phyloP scores from a whole-genome alignment of 2,329 filamentous ascomycete genomes.

The Aspergillus quadricinctus region DNA sequence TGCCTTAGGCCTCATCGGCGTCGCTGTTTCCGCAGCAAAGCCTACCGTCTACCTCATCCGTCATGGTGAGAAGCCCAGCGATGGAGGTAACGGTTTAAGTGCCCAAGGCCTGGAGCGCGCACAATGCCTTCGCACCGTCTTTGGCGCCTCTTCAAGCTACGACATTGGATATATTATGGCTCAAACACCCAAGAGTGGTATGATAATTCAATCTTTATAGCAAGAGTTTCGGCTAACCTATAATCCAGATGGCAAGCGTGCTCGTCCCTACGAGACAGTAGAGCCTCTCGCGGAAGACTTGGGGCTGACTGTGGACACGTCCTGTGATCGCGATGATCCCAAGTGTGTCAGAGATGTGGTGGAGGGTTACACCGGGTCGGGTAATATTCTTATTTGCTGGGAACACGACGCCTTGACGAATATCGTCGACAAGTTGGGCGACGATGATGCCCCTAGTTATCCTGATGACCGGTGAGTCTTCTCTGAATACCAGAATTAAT shows the following conservation, averaged over 20 bases:
- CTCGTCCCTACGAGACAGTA: constrained; percentile 56
- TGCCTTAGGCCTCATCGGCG: constrained; percentile 9
- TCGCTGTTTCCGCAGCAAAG: constrained; percentile 15
- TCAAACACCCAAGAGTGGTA: constrained; percentile 46
- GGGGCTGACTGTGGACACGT: constrained; percentile 51
- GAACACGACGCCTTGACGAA: constrained; percentile 52
- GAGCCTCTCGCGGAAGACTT: constrained; percentile 53
- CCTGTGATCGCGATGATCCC: constrained; percentile 53
- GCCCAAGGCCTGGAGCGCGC: constrained; percentile 52
- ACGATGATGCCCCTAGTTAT: constrained; percentile 47
- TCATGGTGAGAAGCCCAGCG: constrained; percentile 58
- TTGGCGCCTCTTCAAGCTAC: constrained; percentile 50
- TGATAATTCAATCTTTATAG: neutral
- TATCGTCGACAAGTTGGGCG: constrained; percentile 52
- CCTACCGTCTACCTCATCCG: constrained; percentile 60
- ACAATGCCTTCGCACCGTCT: constrained; percentile 56
- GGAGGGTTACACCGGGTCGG: constrained; percentile 43
- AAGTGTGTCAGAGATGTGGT: constrained; percentile 52
- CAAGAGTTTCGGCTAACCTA: constrained; percentile 10
- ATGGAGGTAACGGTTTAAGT: constrained; percentile 48
- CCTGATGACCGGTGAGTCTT: constrained; percentile 42
- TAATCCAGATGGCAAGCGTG: constrained; percentile 44
- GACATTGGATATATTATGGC: constrained; percentile 58
- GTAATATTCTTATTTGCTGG: constrained; percentile 62
- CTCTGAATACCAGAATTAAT: neutral